Evolutionary conservation across 352 stramenopile species (phyloP), one percentile per base, ranked within the genome.

Genomic region (Phytophthora pistaciae): DNA sequence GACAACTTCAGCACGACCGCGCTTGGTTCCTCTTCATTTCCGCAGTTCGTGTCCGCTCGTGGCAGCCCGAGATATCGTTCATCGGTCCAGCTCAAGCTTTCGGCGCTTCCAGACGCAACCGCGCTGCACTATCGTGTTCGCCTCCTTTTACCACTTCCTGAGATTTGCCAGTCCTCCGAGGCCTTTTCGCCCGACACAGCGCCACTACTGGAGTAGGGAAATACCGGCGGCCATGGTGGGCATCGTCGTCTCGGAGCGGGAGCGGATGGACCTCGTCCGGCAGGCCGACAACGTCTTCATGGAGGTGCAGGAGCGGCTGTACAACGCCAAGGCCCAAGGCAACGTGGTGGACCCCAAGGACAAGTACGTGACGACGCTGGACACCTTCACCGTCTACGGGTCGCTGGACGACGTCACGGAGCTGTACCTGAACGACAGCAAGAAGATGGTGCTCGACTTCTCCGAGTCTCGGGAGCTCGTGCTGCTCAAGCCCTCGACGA

Each of bases 371-470:
- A 84, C 85, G 52, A 72, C 84, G 29, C 72, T 91, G 25, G 84
- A 91, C 56, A 76, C 78, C 23, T 84, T 83, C 67, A 76, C 79
- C 42, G 70, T 93, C 61, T 86, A 85, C 67, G 86, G 70, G 0
- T 82, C 83, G 36, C 82, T 93, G n/a, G 84, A 91, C 20, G 79
- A 89, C 56, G 81, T 92, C 59, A 84, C 83, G 3, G 81, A 91
- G 16, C 48, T 93, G 54, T 93, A 90, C 60, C 55, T 92, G 49
- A 85, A 80, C 65, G 73, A 84, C 27, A 73, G 86, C 16, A 88
- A 86, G 66, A 84, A 90, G 65, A 82, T 93, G 72, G 83, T 91
- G 69, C 75, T 93, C 18, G 86, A 93, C 61, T 93, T 92, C 62
- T 90, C 86, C 52, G 81, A 89, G 66, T 91, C 86, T 14, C 67